Base-by-base conservation (phyloP, 345 rosid genomes). In the Eucalyptus cloeziana region DNA sequence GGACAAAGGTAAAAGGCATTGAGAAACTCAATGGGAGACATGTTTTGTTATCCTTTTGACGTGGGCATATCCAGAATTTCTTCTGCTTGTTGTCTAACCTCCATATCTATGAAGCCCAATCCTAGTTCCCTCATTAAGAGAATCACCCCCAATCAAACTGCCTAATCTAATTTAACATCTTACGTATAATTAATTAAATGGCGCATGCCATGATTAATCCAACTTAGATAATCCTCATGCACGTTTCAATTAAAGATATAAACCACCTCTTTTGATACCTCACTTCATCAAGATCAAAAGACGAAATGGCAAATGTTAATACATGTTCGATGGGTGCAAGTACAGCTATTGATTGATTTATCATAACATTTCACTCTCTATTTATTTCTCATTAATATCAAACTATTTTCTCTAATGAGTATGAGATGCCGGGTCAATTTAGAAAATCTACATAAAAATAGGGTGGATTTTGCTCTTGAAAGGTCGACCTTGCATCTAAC, bases 261-360 rank as follows among this genome's bases (percentile, higher is more conserved):
- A 40, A 21, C 8, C 83, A 40, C 24, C 27, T 43, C 47, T 10
- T 40, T 40, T 11, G 83, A 76, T 76, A 76, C 6, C 30, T 40
- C 0, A 76, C 27, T 5, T 40, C 15, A 5, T 76, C 0, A 1
- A 21, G 47, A 76, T 76, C 47, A 10, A 76, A 76, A 21, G 27
- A 25, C 2, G 27, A 43, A 76, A 21, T 2, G 43, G 0, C 15
- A 6, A 37, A 37, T 76, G 1, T 21, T 11, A 11, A 40, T 12
- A 1, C 15, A 40, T 1, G 5, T 3, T 3, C 0, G 1, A 5
- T 10, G 21, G 13, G 13, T 37, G 0, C 2, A 13, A 9, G 9
- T 31, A 14, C 7, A 2, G 2, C 21, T 15, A n/a, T 7, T n/a
- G 56, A 51, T n/a, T 7, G 37, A 14, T n/a, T 0, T 64, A 30